Evolutionary conservation across 768 basidiomycete genomes (phyloP).

Genomic region (Tylopilus intermedius): DNA sequence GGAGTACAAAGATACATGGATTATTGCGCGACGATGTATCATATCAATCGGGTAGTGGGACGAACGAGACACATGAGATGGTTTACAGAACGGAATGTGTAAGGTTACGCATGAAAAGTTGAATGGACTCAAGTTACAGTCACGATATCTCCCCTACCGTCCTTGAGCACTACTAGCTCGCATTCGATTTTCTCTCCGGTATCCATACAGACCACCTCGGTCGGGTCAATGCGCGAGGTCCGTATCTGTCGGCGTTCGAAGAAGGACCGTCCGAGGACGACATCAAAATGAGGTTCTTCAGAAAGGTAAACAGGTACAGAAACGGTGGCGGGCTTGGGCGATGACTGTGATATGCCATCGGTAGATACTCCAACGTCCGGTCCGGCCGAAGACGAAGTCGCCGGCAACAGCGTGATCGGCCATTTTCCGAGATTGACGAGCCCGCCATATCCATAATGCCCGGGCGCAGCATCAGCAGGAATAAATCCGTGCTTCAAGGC

Average conservation of each 20-base stretch:
- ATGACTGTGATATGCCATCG: background rate
- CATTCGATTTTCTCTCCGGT: conserved; percentile 89
- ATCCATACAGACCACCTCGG: conserved; percentile 87
- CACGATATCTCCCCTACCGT: conserved; percentile 86
- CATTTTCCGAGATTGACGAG: conserved; percentile 80
- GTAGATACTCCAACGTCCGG: background rate
- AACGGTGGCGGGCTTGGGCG: conserved; percentile 36
- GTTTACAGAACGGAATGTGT: background rate
- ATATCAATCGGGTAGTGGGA: background rate
- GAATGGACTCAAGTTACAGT: conserved; percentile 57
- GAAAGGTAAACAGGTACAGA: conserved; percentile 74
- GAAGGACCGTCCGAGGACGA: conserved; percentile 86
- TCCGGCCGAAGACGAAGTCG: background rate
- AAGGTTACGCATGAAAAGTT: background rate
- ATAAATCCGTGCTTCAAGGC: conserved; percentile 86
- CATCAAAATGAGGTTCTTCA: conserved; percentile 94
- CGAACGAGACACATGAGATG: background rate
- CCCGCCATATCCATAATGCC: conserved; percentile 91
- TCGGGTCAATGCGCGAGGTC: conserved; percentile 77
- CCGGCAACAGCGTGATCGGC: conserved; percentile 67
- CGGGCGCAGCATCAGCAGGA: conserved; percentile 79
- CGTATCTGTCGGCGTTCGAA: conserved; percentile 79
- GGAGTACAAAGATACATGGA: background rate
- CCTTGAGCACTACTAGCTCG: conserved; percentile 87
- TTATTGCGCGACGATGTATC: background rate